Base-by-base conservation (phyloP, 1,284 basidiomycete genomes). In the Coriolopsis trogii region DNA sequence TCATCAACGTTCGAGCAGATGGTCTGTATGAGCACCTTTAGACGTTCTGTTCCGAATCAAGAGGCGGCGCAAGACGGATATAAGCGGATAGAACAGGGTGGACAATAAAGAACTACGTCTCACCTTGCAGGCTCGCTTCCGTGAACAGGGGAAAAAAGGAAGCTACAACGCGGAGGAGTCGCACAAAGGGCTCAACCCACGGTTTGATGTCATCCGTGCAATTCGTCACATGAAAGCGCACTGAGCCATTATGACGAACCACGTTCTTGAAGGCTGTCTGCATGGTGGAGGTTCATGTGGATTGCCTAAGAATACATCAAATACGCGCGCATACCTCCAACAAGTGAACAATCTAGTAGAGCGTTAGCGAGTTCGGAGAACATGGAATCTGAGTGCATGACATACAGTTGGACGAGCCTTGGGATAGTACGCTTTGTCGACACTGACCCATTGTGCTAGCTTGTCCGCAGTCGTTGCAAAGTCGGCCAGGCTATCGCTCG, bases 261-360 rank as follows among this genome's bases (percentile, higher is more conserved):
- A 63, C 60, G 24, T 43, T 53, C 1, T 45, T 43, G 16, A 54
- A 50, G 1, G 62, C 62, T 6, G 60, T 58, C 62, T 63, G 23
- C 3, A n/a, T 7, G 29, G 23, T n/a, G 4, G 33, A 26, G 4
- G 21, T 26, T n/a, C n/a, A n/a, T n/a, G n/a, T n/a, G n/a, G n/a
- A n/a, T n/a, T n/a, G n/a, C n/a, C n/a, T n/a, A n/a, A n/a, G n/a
- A n/a, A n/a, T n/a, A n/a, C n/a, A n/a, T n/a, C n/a, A n/a, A n/a
- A n/a, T n/a, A n/a, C n/a, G n/a, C n/a, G n/a, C n/a, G n/a, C 57
- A 36, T 39, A 64, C 62, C 57, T 64, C 62, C 5, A 62, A 24
- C n/a, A 64, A 25, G 3, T 55, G 33, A 6, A 63, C 38, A 30
- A 63, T 63, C 62, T 63, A 23, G 23, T 10, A 23, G 26, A 25